phyloP scores from a whole-genome alignment of 441 rosid genomes.

The Cnidoscolus chayamansa region DNA sequence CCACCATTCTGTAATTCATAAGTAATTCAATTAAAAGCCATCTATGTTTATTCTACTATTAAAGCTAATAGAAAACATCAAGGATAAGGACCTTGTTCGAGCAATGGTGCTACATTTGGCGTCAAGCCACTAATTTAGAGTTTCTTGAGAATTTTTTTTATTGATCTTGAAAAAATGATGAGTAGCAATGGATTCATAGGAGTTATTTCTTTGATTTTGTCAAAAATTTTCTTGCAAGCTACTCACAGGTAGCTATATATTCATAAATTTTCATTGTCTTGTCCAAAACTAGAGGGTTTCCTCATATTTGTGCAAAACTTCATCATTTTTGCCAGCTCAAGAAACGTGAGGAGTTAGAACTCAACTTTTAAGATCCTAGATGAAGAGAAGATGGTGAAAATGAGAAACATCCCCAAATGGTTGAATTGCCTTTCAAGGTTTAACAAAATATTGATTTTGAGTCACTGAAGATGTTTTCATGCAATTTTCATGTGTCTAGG shows the following conservation, averaged over 20 bases:
- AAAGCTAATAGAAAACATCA: constrained; percentile 19
- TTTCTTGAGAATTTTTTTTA: constrained; percentile 26
- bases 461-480: constrained; percentile 32
- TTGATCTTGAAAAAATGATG: neutral
- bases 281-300: neutral
- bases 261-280: too few species aligned
- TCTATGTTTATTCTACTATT: too few species aligned
- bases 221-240: too few species aligned
- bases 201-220: too few species aligned
- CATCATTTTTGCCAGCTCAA: constrained; percentile 25
- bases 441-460: constrained; percentile 18
- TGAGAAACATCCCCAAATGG: neutral
- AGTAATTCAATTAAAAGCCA: too few species aligned
- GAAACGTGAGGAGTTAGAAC: constrained; percentile 24
- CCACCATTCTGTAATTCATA: too few species aligned
- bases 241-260: too few species aligned
- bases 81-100: constrained; percentile 25
- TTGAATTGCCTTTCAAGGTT: constrained; percentile 30
- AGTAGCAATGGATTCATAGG: constrained; percentile 18
- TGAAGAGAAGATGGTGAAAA: neutral
- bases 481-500: constrained; percentile 17
- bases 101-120: constrained; percentile 32
- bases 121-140: constrained; percentile 15
- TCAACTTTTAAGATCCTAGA: constrained; percentile 35
- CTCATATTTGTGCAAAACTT: constrained; percentile 6